A percentile compares a stretch with the other conserved stretches of the same genome.
phyloP scores from a whole-genome alignment of 1,139 yeast genomes.

The Kazachstania sp. region DNA sequence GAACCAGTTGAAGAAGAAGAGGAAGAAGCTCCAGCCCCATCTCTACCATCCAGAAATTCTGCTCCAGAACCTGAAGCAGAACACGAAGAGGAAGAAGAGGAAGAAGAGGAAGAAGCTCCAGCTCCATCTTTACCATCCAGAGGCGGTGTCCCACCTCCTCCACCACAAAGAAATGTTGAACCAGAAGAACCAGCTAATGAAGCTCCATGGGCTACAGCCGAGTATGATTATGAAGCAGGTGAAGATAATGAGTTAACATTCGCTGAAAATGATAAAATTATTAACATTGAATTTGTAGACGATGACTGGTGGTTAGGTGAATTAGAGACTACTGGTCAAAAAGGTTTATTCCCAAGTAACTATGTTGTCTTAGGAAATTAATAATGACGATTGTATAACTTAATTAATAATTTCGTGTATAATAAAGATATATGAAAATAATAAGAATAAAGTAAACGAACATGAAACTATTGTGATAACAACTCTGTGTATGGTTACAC shows the following conservation, averaged over 20 bases:
- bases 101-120: conserved; percentile 15
- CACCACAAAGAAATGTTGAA: conserved; percentile 24
- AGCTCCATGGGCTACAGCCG: conserved; percentile 61
- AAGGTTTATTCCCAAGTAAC: conserved; percentile 85
- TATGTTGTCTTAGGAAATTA: conserved; percentile 49
- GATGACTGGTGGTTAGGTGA: conserved; percentile 98
- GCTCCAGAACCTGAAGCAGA: conserved; percentile 3
- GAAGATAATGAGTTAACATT: conserved; percentile 86
- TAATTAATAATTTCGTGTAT: neutral
- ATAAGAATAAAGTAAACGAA: neutral
- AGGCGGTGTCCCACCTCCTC: conserved; percentile 26
- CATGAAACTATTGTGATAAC: neutral
- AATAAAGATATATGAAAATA: neutral
- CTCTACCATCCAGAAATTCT: conserved; percentile 10
- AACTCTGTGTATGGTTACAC: no score
- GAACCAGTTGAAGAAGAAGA: conserved; percentile 22
- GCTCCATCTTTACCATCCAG: conserved; percentile 15
- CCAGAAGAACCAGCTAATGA: conserved; percentile 24
- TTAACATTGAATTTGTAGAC: conserved; percentile 79
- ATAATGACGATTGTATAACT: neutral
- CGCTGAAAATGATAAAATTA: conserved; percentile 71
- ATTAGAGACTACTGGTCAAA: conserved; percentile 50
- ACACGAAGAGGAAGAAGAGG: conserved; percentile 24
- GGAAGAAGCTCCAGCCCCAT: conserved; percentile 28
- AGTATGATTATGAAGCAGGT: conserved; percentile 77